Conservation (phyloP, 257 asterid species). For the Capsicum pubescens region DNA sequence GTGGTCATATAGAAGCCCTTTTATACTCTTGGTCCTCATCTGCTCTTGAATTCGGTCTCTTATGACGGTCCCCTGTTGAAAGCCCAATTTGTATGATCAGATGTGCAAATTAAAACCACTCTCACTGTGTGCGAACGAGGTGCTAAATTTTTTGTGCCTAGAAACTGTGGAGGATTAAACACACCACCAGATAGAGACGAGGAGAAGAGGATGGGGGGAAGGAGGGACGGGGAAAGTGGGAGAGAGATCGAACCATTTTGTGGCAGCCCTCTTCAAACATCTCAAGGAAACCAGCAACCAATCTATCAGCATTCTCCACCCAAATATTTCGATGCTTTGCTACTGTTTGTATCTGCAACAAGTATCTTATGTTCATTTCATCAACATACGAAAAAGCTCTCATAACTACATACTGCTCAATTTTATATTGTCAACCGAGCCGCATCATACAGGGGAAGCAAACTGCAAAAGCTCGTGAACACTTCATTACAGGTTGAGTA, state of each 20-base stretch:
- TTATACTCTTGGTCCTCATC: slow-evolving; percentile 45
- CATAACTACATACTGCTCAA: neutral
- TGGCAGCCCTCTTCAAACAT: slow-evolving; percentile 68
- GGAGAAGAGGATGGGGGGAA: neutral
- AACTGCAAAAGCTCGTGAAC: slow-evolving; percentile 1
- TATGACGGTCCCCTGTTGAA: slow-evolving; percentile 58
- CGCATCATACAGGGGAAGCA: slow-evolving; percentile 8
- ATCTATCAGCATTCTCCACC: slow-evolving; percentile 68
- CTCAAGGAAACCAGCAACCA: slow-evolving; percentile 70
- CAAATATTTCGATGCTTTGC: slow-evolving; percentile 55
- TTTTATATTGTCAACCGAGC: neutral
- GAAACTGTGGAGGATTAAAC: neutral
- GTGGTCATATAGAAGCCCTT: slow-evolving; percentile 45
- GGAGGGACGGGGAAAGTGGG: neutral
- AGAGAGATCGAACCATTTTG: slow-evolving; percentile 42
- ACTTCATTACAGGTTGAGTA: neutral
- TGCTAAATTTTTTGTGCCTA: neutral
- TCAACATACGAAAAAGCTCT: neutral
- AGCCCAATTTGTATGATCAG: neutral
- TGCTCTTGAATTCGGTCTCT: slow-evolving; percentile 63
- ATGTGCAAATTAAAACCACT: neutral
- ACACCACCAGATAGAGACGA: neutral
- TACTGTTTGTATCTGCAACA: slow-evolving; percentile 60
- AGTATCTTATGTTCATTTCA: slow-evolving; percentile 14
- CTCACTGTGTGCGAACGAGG: neutral